phyloP scores from a whole-genome alignment of 768 basidiomycete species.

The Cyclocybe cylindracea region DNA sequence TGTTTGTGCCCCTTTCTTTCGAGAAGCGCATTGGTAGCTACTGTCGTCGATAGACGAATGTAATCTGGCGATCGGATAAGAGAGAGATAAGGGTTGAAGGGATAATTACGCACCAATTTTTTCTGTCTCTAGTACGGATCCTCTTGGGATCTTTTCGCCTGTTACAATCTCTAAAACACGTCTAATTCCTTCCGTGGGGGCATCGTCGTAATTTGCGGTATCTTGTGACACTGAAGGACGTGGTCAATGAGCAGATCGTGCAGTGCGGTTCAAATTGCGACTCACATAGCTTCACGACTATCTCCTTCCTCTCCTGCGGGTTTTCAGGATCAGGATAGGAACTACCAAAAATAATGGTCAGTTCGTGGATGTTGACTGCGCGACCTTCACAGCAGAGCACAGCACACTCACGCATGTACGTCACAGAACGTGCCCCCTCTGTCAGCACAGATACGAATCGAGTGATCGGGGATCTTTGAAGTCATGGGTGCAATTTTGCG shows the following conservation, averaged over 20 bases:
- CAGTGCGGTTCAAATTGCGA: conserved; percentile 6
- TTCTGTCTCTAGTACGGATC: conserved; percentile 65
- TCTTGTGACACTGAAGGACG: conserved; percentile 77
- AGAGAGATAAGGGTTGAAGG: not conserved
- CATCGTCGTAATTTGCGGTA: conserved; percentile 84
- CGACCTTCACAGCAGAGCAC: not conserved
- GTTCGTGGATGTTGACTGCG: not conserved
- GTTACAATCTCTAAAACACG: conserved; percentile 80
- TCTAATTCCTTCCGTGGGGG: conserved; percentile 92
- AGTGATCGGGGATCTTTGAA: conserved; percentile 62
- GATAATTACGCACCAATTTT: conserved; percentile 67
- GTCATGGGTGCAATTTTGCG: conserved; percentile 8
- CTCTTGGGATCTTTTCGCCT: conserved; percentile 67
- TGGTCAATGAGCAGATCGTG: not conserved
- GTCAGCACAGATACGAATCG: conserved; percentile 85
- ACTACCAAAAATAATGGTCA: conserved; percentile 30
- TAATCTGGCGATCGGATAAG: conserved; percentile 60
- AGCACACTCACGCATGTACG: conserved; percentile 66
- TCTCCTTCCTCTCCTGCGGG: conserved; percentile 61
- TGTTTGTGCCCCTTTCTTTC: conserved; percentile 94
- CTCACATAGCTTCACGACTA: conserved; percentile 89
- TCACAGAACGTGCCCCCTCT: conserved; percentile 94
- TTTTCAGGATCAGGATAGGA: conserved; percentile 76
- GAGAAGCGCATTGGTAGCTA: conserved; percentile 93
- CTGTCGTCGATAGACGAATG: conserved; percentile 90